Evolutionary conservation across 140 eudicot genomes (phyloP).

Genomic region (Stevia rebaudiana): DNA sequence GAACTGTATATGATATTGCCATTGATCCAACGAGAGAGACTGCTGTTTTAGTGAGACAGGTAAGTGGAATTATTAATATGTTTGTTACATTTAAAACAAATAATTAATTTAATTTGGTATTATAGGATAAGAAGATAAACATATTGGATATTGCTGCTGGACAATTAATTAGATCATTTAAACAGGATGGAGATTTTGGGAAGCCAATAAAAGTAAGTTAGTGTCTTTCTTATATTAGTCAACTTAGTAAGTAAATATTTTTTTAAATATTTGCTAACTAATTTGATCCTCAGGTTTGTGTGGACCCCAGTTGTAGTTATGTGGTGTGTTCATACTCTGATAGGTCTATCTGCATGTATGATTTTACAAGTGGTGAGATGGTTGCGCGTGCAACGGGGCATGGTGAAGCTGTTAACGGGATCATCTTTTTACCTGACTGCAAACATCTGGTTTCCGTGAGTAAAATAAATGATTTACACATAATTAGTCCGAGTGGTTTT

Average conservation of each 20-base stretch:
- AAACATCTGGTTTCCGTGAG: conserved; percentile 71
- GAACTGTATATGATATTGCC: conserved; percentile 44
- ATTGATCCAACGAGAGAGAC: conserved; percentile 36
- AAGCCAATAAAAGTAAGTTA: conserved; percentile 61
- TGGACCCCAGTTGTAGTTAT: conserved; percentile 71
- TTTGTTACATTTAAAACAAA: background rate
- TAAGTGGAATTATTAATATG: conserved; percentile 15
- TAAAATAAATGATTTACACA: conserved; percentile 6
- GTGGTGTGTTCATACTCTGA: conserved; percentile 59
- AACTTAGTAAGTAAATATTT: conserved; percentile 5
- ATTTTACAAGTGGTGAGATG: conserved; percentile 47
- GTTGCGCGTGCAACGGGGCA: conserved; percentile 69
- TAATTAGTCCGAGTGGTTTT: no score
- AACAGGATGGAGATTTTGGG: conserved; percentile 44
- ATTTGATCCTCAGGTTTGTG: conserved; percentile 42
- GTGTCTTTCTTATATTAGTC: conserved; percentile 2
- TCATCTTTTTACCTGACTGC: conserved; percentile 68
- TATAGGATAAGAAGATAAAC: conserved; percentile 67
- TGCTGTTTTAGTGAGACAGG: conserved; percentile 57
- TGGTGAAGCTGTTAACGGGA: conserved; percentile 52
- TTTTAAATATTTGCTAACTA: conserved; percentile 19
- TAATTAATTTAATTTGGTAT: background rate
- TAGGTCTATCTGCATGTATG: conserved; percentile 55
- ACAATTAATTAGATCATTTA: conserved; percentile 44
- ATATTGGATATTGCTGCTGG: conserved; percentile 41